Evolutionary conservation across 768 basidiomycete genomes (phyloP), one percentile per base, ranked within the genome.

Genomic region (Sarcodon aspratus): DNA sequence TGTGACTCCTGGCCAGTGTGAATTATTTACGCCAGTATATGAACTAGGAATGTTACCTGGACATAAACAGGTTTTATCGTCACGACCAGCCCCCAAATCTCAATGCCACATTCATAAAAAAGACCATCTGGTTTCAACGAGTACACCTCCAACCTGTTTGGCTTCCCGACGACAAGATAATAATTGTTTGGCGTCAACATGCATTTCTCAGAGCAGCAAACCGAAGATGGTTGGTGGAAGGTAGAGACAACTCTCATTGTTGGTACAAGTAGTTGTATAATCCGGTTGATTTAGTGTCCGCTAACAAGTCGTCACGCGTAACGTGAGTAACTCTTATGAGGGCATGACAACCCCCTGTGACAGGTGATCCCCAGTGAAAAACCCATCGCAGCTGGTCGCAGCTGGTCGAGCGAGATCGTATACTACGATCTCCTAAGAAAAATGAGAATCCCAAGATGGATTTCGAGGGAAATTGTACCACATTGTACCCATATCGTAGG

Each of bases 201-300:
- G 62, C 81, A 87, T 69, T 79, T 87, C 21, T 82, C 59, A 31
- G 86, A 89, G 53, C 70, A 70, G 8, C 79, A 54, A 45, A 89
- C 81, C 1, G 88, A 82, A 1, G 88, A 84, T 2, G 86, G 74
- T 4, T 72, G 73, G 60, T 89, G 85, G 61, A 88, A 87, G 7
- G 88, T 90, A 9, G 80, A 75, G 33, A 89, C 72, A 52, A 88
- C 61, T 51, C 70, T 73, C 75, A 76, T 76, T 27, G 40, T 42
- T 27, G 13, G 13, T 15, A n/a, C 13, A 13, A 5, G 21, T 27
- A 27, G 21, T n/a, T n/a, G n/a, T n/a, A n/a, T n/a, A n/a, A n/a
- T n/a, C n/a, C n/a, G n/a, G n/a, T n/a, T n/a, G n/a, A n/a, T n/a
- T n/a, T n/a, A n/a, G n/a, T n/a, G n/a, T n/a, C n/a, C n/a, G n/a